A percentile compares a stretch with the other conserved stretches of the same genome.
phyloP scores from a whole-genome alignment of 371 early-diverging fungal species.

The Basidiobolus meristosporus region DNA sequence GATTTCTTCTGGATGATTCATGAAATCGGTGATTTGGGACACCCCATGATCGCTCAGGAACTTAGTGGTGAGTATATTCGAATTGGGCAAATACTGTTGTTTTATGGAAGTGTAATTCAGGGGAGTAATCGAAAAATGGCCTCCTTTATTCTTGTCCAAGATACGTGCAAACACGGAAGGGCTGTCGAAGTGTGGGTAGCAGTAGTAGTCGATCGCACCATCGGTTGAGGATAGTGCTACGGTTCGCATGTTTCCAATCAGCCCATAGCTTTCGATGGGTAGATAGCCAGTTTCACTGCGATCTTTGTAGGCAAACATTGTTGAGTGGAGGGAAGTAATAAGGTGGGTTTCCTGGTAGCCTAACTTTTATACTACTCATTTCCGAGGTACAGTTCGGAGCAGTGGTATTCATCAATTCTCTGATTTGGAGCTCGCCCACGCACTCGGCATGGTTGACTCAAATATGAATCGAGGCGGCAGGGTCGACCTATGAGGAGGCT shows the following conservation, averaged over 20 bases:
- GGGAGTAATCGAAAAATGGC: slow-evolving; percentile 1
- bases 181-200: slow-evolving; percentile 68
- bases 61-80: slow-evolving; percentile 51
- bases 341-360: no score
- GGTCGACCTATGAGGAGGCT: no score
- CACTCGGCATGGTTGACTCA: no score
- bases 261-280: slow-evolving; percentile 58
- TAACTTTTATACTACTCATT: no score
- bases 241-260: slow-evolving; percentile 66
- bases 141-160: slow-evolving; percentile 34
- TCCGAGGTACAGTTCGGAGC: no score
- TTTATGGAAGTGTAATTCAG: no score
- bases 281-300: no score
- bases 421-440: no score
- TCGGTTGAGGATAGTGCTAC: slow-evolving; percentile 46
- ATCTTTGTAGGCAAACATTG: no score
- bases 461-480: no score
- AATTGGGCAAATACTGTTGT: slow-evolving; percentile 58
- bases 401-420: no score
- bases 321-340: no score
- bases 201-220: slow-evolving; percentile 57
- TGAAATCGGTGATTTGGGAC: slow-evolving; percentile 46
- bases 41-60: slow-evolving; percentile 49
- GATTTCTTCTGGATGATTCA: slow-evolving; percentile 26
- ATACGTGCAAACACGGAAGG: slow-evolving; percentile 52